A percentile compares a stretch with the other conserved stretches of the same genome.
Conservation (phyloP, 1,284 basidiomycete species). For the Microbotryum violaceum region DNA sequence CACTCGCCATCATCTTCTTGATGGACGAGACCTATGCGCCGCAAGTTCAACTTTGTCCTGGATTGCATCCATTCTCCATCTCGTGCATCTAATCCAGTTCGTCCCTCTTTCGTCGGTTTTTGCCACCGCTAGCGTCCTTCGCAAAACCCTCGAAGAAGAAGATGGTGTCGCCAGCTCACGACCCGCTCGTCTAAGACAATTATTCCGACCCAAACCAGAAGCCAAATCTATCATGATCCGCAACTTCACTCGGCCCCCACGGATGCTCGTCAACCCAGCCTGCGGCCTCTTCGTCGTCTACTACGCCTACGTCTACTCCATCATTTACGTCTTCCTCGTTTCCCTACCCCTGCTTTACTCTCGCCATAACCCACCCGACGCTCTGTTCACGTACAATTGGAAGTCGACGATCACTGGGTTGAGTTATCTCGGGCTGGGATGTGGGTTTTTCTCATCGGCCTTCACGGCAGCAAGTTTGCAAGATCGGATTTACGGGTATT, state of each 20-base stretch:
- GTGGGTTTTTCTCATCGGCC: constrained; percentile 43
- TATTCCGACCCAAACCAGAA: constrained; percentile 1
- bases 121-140: not conserved
- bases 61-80: too few relatives aligned
- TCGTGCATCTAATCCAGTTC: not conserved
- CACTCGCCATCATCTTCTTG: constrained; percentile 33
- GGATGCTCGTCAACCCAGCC: constrained; percentile 43
- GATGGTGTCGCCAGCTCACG: too few relatives aligned
- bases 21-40: constrained; percentile 42
- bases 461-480: constrained; percentile 41
- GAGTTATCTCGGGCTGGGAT: constrained; percentile 44
- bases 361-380: constrained; percentile 36
- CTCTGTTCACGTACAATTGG: constrained; percentile 45
- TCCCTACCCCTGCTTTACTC: constrained; percentile 43
- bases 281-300: constrained; percentile 42
- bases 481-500: constrained; percentile 43
- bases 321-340: constrained; percentile 45
- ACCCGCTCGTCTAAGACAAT: too few relatives aligned
- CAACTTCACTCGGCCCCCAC: constrained; percentile 38
- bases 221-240: not conserved
- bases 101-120: too few relatives aligned
- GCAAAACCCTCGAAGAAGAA: not conserved
- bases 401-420: constrained; percentile 40
- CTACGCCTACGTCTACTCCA: constrained; percentile 45
- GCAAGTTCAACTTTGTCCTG: constrained; percentile 27